Evolutionary conservation across 139 green algal genomes (phyloP).

Genomic region (Chlorella sp.): DNA sequence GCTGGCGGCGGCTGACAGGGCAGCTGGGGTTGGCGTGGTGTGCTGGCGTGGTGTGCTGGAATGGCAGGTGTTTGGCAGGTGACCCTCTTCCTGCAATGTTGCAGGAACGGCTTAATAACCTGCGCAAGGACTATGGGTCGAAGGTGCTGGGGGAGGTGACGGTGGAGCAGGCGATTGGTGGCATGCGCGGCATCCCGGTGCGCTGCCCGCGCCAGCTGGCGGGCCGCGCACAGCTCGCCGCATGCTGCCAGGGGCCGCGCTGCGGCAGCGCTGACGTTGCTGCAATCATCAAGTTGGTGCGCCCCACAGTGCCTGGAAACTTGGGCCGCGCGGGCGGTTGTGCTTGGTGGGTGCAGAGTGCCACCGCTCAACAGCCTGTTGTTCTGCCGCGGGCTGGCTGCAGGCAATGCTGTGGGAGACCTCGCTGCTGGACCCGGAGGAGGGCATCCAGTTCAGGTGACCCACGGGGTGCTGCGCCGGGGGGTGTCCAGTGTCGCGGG

Average conservation of each 20-base stretch:
- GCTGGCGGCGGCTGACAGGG: not conserved
- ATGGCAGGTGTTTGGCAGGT: not conserved
- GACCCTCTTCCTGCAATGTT: not conserved
- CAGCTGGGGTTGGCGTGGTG: not conserved
- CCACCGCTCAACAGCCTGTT: no score
- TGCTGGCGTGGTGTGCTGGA: not conserved
- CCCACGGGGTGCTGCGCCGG: no score
- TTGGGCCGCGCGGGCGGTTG: no score
- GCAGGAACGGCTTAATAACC: slow-evolving; percentile 85
- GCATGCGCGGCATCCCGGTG: slow-evolving; percentile 95
- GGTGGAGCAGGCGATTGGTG: slow-evolving; percentile 88
- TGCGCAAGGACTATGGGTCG: slow-evolving; percentile 81
- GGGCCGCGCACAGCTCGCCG: no score
- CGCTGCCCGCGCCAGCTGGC: no score
- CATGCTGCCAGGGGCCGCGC: not conserved
- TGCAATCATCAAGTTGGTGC: no score
- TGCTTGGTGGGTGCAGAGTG: no score
- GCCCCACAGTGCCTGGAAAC: no score
- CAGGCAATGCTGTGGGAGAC: slow-evolving; percentile 98
- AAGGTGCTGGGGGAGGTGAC: slow-evolving; percentile 87
- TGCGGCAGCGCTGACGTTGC: not conserved
- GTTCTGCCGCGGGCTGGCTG: no score
- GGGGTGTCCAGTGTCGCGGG: no score
- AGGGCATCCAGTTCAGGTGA: slow-evolving; percentile 98
- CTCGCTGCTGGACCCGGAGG: slow-evolving; percentile 93